These are phyloP conservation scores for Vachellia pachyceras DNA, from an alignment of 306 rosid genomes.

Conservation along the genomic window DNA sequence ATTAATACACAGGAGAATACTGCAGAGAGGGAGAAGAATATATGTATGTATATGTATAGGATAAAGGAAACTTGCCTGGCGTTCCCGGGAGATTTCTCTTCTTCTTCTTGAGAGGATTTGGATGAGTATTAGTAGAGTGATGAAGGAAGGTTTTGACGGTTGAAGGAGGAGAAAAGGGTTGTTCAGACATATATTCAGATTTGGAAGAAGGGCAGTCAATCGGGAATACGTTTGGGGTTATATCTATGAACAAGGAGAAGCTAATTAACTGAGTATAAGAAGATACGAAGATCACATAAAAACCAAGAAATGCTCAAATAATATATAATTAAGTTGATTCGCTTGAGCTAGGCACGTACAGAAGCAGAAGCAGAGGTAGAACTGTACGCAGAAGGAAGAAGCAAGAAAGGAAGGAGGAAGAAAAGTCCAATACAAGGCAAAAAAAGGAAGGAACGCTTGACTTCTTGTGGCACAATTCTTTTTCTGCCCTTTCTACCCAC, in stretches of 20 bases:
- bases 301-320: conserved; percentile 24
- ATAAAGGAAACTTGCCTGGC: conserved; percentile 66
- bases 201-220: neutral
- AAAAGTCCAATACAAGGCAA: conserved; percentile 9
- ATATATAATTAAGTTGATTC: neutral
- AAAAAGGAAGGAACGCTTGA: conserved; percentile 45
- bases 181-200: conserved; percentile 43
- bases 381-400: neutral
- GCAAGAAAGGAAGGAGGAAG: conserved; percentile 22
- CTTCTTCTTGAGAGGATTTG: conserved; percentile 62
- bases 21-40: neutral
- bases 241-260: conserved; percentile 23
- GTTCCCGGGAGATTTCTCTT: conserved; percentile 84
- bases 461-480: neutral
- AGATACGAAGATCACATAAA: conserved; percentile 10
- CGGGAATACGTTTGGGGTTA: conserved; percentile 24
- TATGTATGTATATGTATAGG: no score
- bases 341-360: neutral
- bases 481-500: no score
- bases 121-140: conserved; percentile 45
- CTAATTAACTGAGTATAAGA: neutral
- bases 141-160: conserved; percentile 38
- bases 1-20: neutral
- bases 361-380: neutral
- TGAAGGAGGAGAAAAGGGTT: conserved; percentile 43